Evolutionary conservation across 805 yeast species (phyloP).

Genomic region (Yamadazyma kitorensis): DNA sequence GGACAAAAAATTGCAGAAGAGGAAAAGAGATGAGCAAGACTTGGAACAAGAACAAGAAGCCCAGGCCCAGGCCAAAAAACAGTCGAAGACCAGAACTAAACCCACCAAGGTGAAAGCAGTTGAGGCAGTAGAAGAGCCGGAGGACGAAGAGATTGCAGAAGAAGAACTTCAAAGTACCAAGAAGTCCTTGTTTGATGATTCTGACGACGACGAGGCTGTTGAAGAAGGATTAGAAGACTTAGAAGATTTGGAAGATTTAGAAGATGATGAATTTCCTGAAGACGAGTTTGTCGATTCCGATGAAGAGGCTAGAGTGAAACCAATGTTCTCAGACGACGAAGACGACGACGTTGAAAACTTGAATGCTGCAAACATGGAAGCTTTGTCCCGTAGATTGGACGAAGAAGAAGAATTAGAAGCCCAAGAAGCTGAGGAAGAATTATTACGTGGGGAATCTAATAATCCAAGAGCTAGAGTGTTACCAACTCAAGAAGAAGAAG

Average conservation of each 20-base stretch:
- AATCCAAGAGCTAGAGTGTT: conserved; percentile 78
- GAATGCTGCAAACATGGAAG: conserved; percentile 83
- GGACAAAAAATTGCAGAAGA: conserved; percentile 38
- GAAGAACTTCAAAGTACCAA: conserved; percentile 68
- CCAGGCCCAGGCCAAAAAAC: conserved; percentile 12
- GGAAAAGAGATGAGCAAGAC: conserved; percentile 24
- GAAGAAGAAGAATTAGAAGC: conserved; percentile 49
- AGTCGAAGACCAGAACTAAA: conserved; percentile 21
- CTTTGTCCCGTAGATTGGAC: conserved; percentile 65
- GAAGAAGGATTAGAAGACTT: conserved; percentile 41
- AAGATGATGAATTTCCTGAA: conserved; percentile 44
- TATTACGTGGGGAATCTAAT: conserved; percentile 52
- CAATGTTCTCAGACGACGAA: conserved; percentile 74
- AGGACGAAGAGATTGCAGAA: conserved; percentile 37
- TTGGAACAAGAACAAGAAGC: conserved; percentile 12
- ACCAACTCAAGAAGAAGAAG: conserved; percentile 68
- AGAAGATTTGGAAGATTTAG: conserved; percentile 27
- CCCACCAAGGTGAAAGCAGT: conserved; percentile 24
- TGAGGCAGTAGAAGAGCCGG: conserved; percentile 23
- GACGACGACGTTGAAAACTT: conserved; percentile 59
- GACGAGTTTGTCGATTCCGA: conserved; percentile 57
- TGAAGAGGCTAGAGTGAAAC: conserved; percentile 57
- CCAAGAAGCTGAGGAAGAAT: conserved; percentile 50
- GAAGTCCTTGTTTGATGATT: conserved; percentile 73
- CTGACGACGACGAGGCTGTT: conserved; percentile 58